Base-by-base conservation (phyloP, 345 rosid species). In the Hibiscus syriacus region DNA sequence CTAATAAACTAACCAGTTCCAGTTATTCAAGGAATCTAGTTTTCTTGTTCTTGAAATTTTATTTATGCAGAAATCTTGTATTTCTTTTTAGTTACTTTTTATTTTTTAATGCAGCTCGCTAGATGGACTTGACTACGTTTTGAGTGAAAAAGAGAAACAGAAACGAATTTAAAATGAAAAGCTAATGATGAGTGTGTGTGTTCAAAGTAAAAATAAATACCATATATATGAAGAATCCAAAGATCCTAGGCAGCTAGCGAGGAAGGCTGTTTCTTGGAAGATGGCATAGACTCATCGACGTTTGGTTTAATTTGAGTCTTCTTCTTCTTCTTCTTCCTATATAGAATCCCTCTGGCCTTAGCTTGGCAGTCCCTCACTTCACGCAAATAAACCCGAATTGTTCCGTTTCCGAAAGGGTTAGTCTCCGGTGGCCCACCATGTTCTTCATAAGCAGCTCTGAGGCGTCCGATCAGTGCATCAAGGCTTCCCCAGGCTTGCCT, bases 401-500 rank as follows among this genome's bases (percentile, higher is more conserved):
- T 80, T 68, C 89, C 95, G 64, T 88, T 86, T 7, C 92, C 97
- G 41, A 90, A 90, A 16, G 92, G 95, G 81, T 86, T 86, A 2
- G 72, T 79, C 73, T 86, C 90, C 1, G 87, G 76, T 29, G 87
- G 79, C 16, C 90, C 90, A 13, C 90, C 86, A 12, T 90, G 82
- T 62, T 86, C 97, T 74, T 90, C 97, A 49, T 82, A 90, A 55
- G 97, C 94, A 43, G 94, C 97, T 80, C 97, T 23, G 1, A 90
- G 83, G 54, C 94, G 86, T 69, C 94, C 94, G 78, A 90, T 85
- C 79, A 90, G 83, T 12, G 97, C 92, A 63, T 90, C 97, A 11
- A 90, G 88, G 77, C 94, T 88, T 6, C 97, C 97, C 97, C 97
- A 88, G 6, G 97, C 97, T 76, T 90, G 97, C 72, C 83, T 72